A percentile compares a stretch with the other conserved stretches of the same genome.
These are phyloP conservation scores for Hanseniaspora nectarophila DNA, from an alignment of 805 yeast species.

Conservation along the genomic window DNA sequence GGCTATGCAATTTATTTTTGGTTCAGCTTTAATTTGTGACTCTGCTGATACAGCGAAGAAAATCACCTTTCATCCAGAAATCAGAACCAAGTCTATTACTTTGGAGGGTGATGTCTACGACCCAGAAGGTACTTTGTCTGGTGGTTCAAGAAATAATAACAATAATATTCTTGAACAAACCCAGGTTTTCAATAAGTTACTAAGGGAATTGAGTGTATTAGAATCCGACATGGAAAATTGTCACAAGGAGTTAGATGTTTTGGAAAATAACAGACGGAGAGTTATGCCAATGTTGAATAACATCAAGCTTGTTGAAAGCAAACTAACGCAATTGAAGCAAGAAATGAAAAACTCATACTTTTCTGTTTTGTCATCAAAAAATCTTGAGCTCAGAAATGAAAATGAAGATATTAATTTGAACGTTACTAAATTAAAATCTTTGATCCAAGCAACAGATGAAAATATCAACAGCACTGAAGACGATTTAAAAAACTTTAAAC, in stretches of 20 bases:
- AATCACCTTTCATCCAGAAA: constrained; percentile 75
- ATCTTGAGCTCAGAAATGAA: constrained; percentile 36
- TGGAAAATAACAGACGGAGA: constrained; percentile 35
- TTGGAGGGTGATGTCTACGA: constrained; percentile 89
- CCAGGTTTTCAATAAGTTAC: constrained; percentile 47
- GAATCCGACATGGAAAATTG: constrained; percentile 35
- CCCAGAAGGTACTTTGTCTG: constrained; percentile 90
- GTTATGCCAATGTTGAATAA: constrained; percentile 50
- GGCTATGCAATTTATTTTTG: constrained; percentile 90
- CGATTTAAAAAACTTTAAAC: constrained; percentile 72
- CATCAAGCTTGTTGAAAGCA: constrained; percentile 46
- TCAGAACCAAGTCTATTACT: constrained; percentile 74
- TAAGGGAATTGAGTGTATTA: constrained; percentile 31
- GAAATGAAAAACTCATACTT: constrained; percentile 47
- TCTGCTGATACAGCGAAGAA: constrained; percentile 80
- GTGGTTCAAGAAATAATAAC: constrained; percentile 63
- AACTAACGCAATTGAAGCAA: constrained; percentile 43
- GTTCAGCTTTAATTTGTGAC: constrained; percentile 73
- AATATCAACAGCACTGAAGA: constrained; percentile 48
- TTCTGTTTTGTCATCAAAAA: constrained; percentile 41
- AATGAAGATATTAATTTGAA: constrained; percentile 32
- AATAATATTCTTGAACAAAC: constrained; percentile 50
- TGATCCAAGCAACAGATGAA: constrained; percentile 26
- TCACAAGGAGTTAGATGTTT: constrained; percentile 32
- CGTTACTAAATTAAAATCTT: constrained; percentile 30